Conservation (phyloP, 805 yeast genomes). For the Schizosaccharomyces cryophilus region DNA sequence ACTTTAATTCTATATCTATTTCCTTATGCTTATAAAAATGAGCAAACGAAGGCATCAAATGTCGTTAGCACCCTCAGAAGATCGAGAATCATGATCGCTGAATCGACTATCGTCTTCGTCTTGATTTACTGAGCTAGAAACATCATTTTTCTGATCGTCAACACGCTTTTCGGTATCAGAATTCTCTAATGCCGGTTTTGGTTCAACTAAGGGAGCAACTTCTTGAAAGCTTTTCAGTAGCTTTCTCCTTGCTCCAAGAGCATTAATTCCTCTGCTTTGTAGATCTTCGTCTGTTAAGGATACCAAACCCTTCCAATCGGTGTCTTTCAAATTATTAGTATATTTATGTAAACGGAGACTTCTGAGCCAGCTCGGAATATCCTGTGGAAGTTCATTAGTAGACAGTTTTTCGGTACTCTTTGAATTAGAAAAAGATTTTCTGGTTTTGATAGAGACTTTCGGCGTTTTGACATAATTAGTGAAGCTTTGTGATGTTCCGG, state of each 20-base stretch:
- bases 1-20: too few species aligned
- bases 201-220: constrained; percentile 17
- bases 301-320: constrained; percentile 59
- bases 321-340: constrained; percentile 53
- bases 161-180: background rate
- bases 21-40: too few species aligned
- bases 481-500: background rate
- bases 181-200: background rate
- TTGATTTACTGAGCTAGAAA: background rate
- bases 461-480: background rate
- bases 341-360: constrained; percentile 77
- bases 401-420: constrained; percentile 16
- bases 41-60: too few species aligned
- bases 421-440: constrained; percentile 18
- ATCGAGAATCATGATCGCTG: too few species aligned
- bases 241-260: constrained; percentile 88
- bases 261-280: constrained; percentile 63
- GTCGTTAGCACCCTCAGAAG: too few species aligned
- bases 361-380: constrained; percentile 83
- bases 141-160: background rate
- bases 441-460: background rate
- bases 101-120: too few species aligned
- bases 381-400: constrained; percentile 24
- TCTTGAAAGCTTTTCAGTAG: constrained; percentile 73
- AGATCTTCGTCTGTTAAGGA: constrained; percentile 42